These are phyloP conservation scores for Botryotinia calthae DNA, from an alignment of 2,329 filamentous ascomycete genomes.

Conservation along the genomic window DNA sequence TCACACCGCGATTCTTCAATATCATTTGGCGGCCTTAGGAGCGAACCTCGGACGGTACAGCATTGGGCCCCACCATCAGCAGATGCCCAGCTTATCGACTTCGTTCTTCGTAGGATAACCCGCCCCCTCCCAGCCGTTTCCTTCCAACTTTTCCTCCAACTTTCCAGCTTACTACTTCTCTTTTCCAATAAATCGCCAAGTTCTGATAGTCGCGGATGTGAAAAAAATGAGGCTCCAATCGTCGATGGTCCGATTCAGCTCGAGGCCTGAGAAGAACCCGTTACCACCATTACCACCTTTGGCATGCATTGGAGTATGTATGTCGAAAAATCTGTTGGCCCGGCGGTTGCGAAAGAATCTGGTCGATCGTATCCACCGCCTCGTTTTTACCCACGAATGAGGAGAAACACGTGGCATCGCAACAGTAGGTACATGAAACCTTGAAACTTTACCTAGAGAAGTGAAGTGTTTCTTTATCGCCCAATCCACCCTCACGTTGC, in stretches of 20 bases:
- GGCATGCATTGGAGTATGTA: slow-evolving; percentile 4
- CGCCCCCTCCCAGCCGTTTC: background rate
- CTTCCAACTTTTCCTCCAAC: background rate
- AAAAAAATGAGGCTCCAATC: background rate
- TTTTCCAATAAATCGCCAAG: background rate
- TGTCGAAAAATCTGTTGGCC: slow-evolving; percentile 6
- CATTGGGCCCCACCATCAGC: background rate
- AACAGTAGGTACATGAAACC: slow-evolving; percentile 4
- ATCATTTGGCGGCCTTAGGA: slow-evolving; percentile 4
- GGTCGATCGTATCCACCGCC: slow-evolving; percentile 19
- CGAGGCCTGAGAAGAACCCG: slow-evolving; percentile 7
- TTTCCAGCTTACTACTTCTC: background rate
- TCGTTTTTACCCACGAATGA: slow-evolving; percentile 19
- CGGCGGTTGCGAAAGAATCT: slow-evolving; percentile 17
- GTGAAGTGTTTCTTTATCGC: slow-evolving; percentile 21
- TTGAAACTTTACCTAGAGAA: slow-evolving; percentile 6
- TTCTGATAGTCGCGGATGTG: background rate
- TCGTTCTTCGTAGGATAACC: background rate
- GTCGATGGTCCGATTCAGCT: slow-evolving; percentile 3
- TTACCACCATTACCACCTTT: slow-evolving; percentile 2
- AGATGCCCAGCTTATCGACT: background rate
- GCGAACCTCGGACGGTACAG: too few species aligned
- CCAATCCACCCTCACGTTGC: slow-evolving; percentile 11
- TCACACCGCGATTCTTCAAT: slow-evolving; percentile 1
- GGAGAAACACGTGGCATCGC: slow-evolving; percentile 20